Evolutionary conservation across 2,329 filamentous ascomycete species (phyloP).

Genomic region (Trichoderma guizhouense): DNA sequence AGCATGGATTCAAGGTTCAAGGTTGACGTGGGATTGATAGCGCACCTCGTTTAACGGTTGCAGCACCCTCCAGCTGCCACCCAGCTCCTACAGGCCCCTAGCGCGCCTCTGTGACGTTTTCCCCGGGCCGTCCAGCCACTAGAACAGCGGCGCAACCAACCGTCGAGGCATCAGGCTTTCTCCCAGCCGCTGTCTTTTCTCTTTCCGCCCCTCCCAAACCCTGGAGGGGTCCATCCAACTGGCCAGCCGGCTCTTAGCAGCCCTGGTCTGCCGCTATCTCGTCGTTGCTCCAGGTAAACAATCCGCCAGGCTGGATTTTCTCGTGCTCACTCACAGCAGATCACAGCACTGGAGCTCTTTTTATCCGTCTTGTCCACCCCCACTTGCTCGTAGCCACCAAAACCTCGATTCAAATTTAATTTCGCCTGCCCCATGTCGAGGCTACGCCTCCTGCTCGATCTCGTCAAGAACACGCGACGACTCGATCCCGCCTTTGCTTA

Average conservation of each 20-base stretch:
- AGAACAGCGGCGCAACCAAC: not conserved
- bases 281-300: slow-evolving; percentile 12
- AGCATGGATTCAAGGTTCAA: not conserved
- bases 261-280: not conserved
- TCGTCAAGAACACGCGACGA: slow-evolving; percentile 1
- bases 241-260: not conserved
- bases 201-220: not conserved
- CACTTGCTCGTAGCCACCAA: not conserved
- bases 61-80: not conserved
- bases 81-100: not conserved
- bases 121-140: slow-evolving; percentile 2
- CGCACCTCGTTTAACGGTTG: not conserved
- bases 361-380: not conserved
- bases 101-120: slow-evolving; percentile 15
- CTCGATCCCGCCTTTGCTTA: not conserved
- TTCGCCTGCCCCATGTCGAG: slow-evolving; percentile 9
- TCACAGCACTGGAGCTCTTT: not conserved
- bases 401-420: not conserved
- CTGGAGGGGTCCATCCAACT: not conserved
- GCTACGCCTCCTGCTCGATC: slow-evolving; percentile 10
- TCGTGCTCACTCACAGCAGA: not conserved
- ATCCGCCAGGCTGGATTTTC: not conserved
- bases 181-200: not conserved
- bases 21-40: not conserved
- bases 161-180: not conserved